phyloP scores from a whole-genome alignment of 805 yeast species.

The Suhomyces prunicola region DNA sequence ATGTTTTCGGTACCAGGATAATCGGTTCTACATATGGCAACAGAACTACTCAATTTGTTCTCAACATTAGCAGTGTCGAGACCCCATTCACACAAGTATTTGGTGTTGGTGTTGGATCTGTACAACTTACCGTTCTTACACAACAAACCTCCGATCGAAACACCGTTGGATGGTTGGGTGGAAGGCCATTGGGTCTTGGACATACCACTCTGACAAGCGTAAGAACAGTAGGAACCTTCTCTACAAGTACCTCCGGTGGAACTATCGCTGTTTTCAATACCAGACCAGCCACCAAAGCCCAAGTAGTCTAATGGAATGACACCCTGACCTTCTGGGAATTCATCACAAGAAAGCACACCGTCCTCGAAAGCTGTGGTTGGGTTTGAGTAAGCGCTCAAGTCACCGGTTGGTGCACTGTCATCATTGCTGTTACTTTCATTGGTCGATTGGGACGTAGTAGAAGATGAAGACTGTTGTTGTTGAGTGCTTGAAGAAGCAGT shows the following conservation, averaged over 20 bases:
- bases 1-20: conserved; percentile 99
- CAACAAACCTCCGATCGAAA: conserved; percentile 87
- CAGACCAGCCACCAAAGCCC: conserved; percentile 82
- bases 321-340: conserved; percentile 81
- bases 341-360: conserved; percentile 63
- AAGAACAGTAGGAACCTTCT: conserved; percentile 94
- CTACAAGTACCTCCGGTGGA: conserved; percentile 68
- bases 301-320: conserved; percentile 70
- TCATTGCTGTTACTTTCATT: conserved; percentile 24
- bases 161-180: conserved; percentile 81
- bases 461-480: conserved; percentile 7
- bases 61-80: conserved; percentile 63
- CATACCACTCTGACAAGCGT: conserved; percentile 98
- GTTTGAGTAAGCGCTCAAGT: conserved; percentile 50
- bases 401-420: conserved; percentile 44
- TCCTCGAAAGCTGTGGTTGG: conserved; percentile 68
- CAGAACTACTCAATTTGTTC: conserved; percentile 57
- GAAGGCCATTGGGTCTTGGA: conserved; percentile 98
- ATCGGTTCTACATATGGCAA: conserved; percentile 96
- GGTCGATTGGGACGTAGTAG: conserved; percentile 11
- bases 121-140: conserved; percentile 84
- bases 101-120: conserved; percentile 66
- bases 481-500: conserved; percentile 3
- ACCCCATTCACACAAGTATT: conserved; percentile 89
- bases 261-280: conserved; percentile 59